phyloP scores from a whole-genome alignment of 768 basidiomycete species.

The Pleurotus giganteus region DNA sequence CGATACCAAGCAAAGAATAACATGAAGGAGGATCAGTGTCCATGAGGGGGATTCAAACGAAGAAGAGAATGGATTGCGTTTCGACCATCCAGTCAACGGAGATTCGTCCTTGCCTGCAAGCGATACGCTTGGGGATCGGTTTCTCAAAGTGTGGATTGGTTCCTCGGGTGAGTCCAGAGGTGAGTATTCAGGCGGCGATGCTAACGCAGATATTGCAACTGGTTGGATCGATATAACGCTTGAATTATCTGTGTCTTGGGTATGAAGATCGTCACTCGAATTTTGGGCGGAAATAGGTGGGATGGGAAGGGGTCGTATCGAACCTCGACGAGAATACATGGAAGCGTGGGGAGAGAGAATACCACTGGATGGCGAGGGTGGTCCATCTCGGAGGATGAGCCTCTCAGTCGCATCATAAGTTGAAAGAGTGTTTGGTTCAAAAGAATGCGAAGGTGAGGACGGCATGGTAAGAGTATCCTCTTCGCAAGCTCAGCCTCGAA shows the following conservation, averaged over 20 bases:
- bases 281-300: neutral
- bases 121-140: neutral
- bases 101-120: neutral
- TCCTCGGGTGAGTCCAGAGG: neutral
- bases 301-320: neutral
- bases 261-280: neutral
- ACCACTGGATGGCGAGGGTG: neutral
- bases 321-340: neutral
- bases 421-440: neutral
- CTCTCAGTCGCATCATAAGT: neutral
- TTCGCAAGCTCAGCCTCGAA: neutral
- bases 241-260: neutral
- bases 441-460: neutral
- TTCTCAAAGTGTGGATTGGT: neutral
- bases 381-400: neutral
- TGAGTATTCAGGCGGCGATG: conserved; percentile 3
- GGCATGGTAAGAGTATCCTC: neutral
- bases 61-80: neutral
- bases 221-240: conserved; percentile 2
- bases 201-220: conserved; percentile 4
- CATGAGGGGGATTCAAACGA: conserved; percentile 30
- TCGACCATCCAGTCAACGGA: neutral
- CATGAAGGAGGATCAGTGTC: conserved; percentile 27
- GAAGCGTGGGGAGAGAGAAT: neutral
- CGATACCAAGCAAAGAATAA: conserved; percentile 23